Conservation (phyloP, 345 rosid species). For the Rubroshorea leprosula region DNA sequence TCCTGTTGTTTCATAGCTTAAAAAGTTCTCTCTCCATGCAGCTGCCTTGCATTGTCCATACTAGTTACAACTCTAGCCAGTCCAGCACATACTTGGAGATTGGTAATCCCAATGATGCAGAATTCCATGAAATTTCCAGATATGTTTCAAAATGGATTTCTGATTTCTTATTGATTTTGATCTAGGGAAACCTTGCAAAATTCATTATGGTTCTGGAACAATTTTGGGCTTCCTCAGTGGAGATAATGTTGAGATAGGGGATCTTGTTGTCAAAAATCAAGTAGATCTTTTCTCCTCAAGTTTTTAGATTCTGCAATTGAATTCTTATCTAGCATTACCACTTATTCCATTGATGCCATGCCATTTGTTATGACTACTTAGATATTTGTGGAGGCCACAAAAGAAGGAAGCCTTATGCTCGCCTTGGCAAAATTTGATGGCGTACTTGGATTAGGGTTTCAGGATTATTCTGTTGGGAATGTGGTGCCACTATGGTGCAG, state of each 20-base stretch:
- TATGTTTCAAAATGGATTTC: background rate
- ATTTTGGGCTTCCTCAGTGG: slow-evolving; percentile 70
- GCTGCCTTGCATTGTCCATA: slow-evolving; percentile 75
- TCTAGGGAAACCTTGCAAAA: slow-evolving; percentile 53
- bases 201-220: slow-evolving; percentile 64
- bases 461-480: slow-evolving; percentile 59
- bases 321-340: too few species aligned
- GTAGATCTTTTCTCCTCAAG: slow-evolving; percentile 23
- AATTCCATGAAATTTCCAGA: background rate
- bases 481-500: slow-evolving; percentile 60
- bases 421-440: slow-evolving; percentile 67
- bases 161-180: slow-evolving; percentile 7
- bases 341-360: background rate
- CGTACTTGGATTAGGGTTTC: slow-evolving; percentile 70
- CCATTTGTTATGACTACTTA: slow-evolving; percentile 8
- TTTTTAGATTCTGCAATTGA: background rate
- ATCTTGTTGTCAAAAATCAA: slow-evolving; percentile 58
- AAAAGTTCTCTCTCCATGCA: slow-evolving; percentile 21
- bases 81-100: slow-evolving; percentile 56
- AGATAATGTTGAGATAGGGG: slow-evolving; percentile 62
- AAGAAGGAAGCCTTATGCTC: slow-evolving; percentile 50
- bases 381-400: slow-evolving; percentile 69
- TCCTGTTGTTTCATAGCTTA: background rate
- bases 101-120: slow-evolving; percentile 28
- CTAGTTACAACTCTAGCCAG: slow-evolving; percentile 51